Base-by-base conservation (phyloP, 805 yeast species). In the Pichia scutulata region DNA sequence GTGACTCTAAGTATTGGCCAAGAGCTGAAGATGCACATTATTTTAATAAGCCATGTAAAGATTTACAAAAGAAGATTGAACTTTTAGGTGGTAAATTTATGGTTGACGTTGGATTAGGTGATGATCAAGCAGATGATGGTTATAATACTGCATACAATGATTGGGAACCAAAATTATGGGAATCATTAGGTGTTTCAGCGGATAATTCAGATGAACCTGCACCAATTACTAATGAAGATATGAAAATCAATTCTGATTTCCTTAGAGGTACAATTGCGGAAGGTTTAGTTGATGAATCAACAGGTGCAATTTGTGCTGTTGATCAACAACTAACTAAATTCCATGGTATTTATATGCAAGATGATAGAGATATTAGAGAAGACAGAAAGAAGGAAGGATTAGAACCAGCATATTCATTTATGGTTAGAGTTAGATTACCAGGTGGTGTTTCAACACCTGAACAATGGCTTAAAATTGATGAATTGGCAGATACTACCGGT, bases 341-440 rank as follows among this genome's bases (percentile, higher is more conserved):
- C 80, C 98, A 92, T 69, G 98, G 98, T 71, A 89, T 89, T 58
- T 92, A 92, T 68, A 89, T 92, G 96, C 98, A 92, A 73, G 98
- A 92, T 68, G 98, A 92, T 67, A 87, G 98, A 73, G 98, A 92
- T 69, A 75, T 92, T 52, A 80, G 98, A 68, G 98, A 92, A 50
- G 85, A 86, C 60, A 83, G 97, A 64, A 92, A 90, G 71, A 80
- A 87, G 44, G 88, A 86, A 64, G 97, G 98, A 42, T 68, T 87
- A 55, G 98, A 92, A 70, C 98, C 98, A 18, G 95, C 95, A 46
- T 92, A 87, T 68, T 78, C 95, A n/a, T 92, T 92, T 70, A 92
- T 92, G 98, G 90, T 89, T 18, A 86, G 98, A 71, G 89, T 88
- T 50, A 83, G 98, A 70, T 75, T 92, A 60, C 97, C 98, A 43